Base-by-base conservation (phyloP, 108 stramenopile genomes). In the Cyclotella sp. region DNA sequence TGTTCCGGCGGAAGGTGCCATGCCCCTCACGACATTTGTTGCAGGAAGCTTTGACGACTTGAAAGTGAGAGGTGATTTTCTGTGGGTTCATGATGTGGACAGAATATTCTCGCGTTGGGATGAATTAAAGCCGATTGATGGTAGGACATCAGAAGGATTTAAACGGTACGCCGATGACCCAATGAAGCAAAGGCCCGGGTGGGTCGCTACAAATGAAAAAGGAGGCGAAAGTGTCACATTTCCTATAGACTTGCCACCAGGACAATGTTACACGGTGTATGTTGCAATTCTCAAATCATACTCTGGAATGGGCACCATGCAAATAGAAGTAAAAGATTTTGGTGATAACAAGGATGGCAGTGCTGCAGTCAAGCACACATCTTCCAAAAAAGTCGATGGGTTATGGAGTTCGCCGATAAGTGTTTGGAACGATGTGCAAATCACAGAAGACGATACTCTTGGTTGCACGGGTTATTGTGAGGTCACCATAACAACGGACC, bases 381-480 rank as follows among this genome's bases (percentile, higher is more conserved):
- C 84, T 30, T 22, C 16, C 5, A 83, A 68, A 46, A 71, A 78
- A 13, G 62, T 75, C 0, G 85, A 86, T 68, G 83, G 82, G 0
- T 47, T 86, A 13, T 89, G 89, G 89, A 65, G 68, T 9, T 65
- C 85, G 22, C 84, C 79, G 7, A 89, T 89, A 19, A 79, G 77
- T 22, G 85, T 89, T 15, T 85, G 84, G 84, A 73, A 73, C 39
- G 89, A 89, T 71, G 76, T 79, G 21, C 83, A 75, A 73, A 62
- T 86, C 0, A 84, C 83, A 5, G 53, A 70, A 22, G 84, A 87
- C 34, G 40, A 70, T 34, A 58, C 54, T 19, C 62, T 63, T 6
- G 78, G 82, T 18, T 89, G 88, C 66, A 84, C 78, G 0, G 86
- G 88, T 45, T 82, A 85, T 53, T 89, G 88, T 75, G 72, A 78